These are phyloP conservation scores for Lyophyllum semitale DNA, from an alignment of 768 basidiomycete species.

Conservation along the genomic window DNA sequence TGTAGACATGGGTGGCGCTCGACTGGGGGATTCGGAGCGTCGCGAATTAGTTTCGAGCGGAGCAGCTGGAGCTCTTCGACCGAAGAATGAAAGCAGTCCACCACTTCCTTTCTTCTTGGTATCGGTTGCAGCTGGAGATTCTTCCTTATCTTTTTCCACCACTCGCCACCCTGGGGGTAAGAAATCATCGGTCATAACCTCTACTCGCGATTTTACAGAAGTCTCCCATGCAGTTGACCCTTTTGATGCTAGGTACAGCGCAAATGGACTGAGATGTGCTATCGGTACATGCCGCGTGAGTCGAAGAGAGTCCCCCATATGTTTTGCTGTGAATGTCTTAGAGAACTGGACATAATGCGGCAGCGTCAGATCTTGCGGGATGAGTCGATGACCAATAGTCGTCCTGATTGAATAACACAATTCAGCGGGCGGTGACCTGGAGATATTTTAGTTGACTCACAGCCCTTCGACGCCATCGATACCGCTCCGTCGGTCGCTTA, in stretches of 20 bases:
- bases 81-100: constrained; percentile 76
- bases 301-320: constrained; percentile 60
- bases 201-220: constrained; percentile 57
- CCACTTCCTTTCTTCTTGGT: constrained; percentile 54
- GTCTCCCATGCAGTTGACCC: constrained; percentile 79
- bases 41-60: constrained; percentile 7
- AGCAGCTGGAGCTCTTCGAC: constrained; percentile 34
- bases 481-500: constrained; percentile 39
- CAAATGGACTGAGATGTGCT: constrained; percentile 63
- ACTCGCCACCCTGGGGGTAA: constrained; percentile 75
- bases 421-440: neutral
- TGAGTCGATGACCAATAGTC: constrained; percentile 39
- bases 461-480: constrained; percentile 55
- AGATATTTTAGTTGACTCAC: constrained; percentile 44
- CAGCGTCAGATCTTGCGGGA: constrained; percentile 54
- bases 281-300: constrained; percentile 61
- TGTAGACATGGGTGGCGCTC: constrained; percentile 4
- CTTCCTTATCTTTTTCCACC: constrained; percentile 53
- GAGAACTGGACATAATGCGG: constrained; percentile 51
- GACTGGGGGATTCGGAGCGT: constrained; percentile 16
- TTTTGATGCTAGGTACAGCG: constrained; percentile 68
- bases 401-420: constrained; percentile 31
- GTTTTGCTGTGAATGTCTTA: constrained; percentile 58
- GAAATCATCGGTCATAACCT: constrained; percentile 52
- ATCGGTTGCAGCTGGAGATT: constrained; percentile 32